Conservation (phyloP, 345 rosid genomes). For the Leavenworthia alabamica region DNA sequence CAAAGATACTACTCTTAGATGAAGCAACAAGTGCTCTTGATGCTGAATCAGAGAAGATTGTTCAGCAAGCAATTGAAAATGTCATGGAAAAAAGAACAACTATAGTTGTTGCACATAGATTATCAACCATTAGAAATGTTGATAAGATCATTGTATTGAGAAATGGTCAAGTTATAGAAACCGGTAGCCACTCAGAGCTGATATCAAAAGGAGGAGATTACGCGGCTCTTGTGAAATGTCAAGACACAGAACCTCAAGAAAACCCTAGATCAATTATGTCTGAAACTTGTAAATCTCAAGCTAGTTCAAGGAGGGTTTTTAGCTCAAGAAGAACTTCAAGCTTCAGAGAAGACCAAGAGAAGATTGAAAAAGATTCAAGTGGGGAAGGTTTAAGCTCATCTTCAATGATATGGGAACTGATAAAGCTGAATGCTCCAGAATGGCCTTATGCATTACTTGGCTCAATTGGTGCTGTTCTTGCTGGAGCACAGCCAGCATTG, state of each 20-base stretch:
- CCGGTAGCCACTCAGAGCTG: conserved; percentile 60
- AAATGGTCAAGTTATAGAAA: conserved; percentile 58
- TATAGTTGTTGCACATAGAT: conserved; percentile 62
- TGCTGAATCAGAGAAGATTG: conserved; percentile 67
- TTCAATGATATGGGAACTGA: conserved; percentile 46
- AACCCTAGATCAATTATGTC: conserved; percentile 33
- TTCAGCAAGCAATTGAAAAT: conserved; percentile 64
- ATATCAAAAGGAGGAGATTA: conserved; percentile 61
- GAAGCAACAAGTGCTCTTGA: conserved; percentile 97
- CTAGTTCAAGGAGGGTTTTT: conserved; percentile 18
- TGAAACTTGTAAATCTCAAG: conserved; percentile 40
- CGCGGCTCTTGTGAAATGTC: conserved; percentile 47
- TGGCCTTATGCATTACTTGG: conserved; percentile 79
- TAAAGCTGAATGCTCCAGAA: conserved; percentile 70
- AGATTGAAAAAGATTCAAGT: conserved; percentile 11
- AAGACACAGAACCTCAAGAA: conserved; percentile 37
- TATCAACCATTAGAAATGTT: conserved; percentile 62
- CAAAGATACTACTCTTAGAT: conserved; percentile 69
- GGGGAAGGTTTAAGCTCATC: conserved; percentile 21
- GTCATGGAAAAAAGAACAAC: conserved; percentile 63
- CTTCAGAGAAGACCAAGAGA: conserved; percentile 27
- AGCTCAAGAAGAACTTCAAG: conserved; percentile 27
- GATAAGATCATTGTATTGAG: conserved; percentile 61
- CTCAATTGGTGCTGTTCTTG: conserved; percentile 68
- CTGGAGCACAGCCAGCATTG: conserved; percentile 62